These are phyloP conservation scores for Claviceps sorghi DNA, from an alignment of 2,329 filamentous ascomycete genomes.

Conservation along the genomic window DNA sequence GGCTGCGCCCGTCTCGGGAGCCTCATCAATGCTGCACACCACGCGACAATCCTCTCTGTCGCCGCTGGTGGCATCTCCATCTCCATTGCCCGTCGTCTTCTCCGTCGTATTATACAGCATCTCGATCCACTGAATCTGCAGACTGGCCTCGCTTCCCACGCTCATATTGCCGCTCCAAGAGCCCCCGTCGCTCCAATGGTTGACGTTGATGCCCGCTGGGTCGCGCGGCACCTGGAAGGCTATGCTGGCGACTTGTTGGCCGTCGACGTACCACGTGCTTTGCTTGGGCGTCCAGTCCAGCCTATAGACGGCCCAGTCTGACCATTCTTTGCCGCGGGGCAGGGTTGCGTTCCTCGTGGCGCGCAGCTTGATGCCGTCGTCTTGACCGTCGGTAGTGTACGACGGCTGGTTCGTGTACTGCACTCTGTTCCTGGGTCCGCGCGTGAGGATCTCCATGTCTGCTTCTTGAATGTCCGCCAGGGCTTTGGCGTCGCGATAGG, in stretches of 20 bases:
- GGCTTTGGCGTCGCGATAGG: slow-evolving; percentile 26
- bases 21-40: slow-evolving; percentile 22
- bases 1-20: slow-evolving; percentile 12
- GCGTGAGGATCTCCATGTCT: slow-evolving; percentile 38
- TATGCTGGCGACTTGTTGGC: slow-evolving; percentile 34
- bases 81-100: neutral
- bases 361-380: slow-evolving; percentile 25
- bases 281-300: slow-evolving; percentile 17
- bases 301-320: slow-evolving; percentile 43
- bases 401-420: slow-evolving; percentile 49
- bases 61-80: neutral
- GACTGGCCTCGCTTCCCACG: slow-evolving; percentile 30
- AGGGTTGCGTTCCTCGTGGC: slow-evolving; percentile 34
- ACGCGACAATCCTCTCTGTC: slow-evolving; percentile 10
- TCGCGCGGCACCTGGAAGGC: slow-evolving; percentile 40
- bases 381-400: slow-evolving; percentile 15
- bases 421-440: slow-evolving; percentile 26
- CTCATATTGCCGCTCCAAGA: slow-evolving; percentile 46
- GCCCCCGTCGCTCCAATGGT: slow-evolving; percentile 47
- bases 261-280: slow-evolving; percentile 43
- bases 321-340: slow-evolving; percentile 30
- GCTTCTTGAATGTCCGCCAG: slow-evolving; percentile 18
- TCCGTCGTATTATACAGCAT: slow-evolving; percentile 37
- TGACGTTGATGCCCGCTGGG: slow-evolving; percentile 38
- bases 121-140: slow-evolving; percentile 50